A percentile compares a stretch with the other conserved stretches of the same genome.
Conservation (phyloP, 2,329 filamentous ascomycete species). For the Periconia sp. region DNA sequence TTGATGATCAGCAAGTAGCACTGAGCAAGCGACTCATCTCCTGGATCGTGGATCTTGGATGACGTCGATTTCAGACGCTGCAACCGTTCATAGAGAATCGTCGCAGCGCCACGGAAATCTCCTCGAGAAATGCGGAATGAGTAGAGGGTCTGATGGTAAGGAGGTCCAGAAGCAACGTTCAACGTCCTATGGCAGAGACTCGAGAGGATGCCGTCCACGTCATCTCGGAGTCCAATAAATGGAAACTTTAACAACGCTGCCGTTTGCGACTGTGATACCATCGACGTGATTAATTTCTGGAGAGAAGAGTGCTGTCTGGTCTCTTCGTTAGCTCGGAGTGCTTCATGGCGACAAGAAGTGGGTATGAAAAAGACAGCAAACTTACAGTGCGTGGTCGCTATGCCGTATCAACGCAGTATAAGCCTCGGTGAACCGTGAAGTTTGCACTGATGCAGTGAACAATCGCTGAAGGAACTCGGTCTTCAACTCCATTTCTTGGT, state of each 20-base stretch:
- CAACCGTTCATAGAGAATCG: slow-evolving; percentile 58
- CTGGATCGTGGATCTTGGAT: slow-evolving; percentile 44
- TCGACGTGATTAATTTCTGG: slow-evolving; percentile 59
- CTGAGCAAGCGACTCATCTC: slow-evolving; percentile 62
- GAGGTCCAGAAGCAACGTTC: slow-evolving; percentile 62
- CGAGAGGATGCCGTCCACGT: slow-evolving; percentile 77
- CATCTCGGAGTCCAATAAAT: slow-evolving; percentile 73
- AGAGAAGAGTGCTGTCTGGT: slow-evolving; percentile 67
- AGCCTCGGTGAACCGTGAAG: slow-evolving; percentile 78
- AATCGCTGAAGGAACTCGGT: slow-evolving; percentile 71
- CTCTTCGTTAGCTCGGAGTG: slow-evolving; percentile 15
- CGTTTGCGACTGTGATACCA: slow-evolving; percentile 39
- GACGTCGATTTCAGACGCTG: slow-evolving; percentile 51
- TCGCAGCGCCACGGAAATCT: slow-evolving; percentile 79
- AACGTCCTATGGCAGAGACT: slow-evolving; percentile 70
- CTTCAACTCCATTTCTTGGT: slow-evolving; percentile 36
- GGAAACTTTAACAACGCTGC: slow-evolving; percentile 67
- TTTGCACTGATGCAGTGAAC: slow-evolving; percentile 79
- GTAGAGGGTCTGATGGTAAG: slow-evolving; percentile 88
- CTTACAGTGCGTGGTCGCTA: slow-evolving; percentile 65
- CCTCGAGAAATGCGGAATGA: slow-evolving; percentile 82
- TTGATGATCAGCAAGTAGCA: slow-evolving; percentile 94
- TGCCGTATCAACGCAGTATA: slow-evolving; percentile 78
- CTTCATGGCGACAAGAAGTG: not conserved
- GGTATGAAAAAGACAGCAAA: not conserved